A percentile compares a stretch with the other conserved stretches of the same genome.
These are phyloP conservation scores for Cochlearia excelsa DNA, from an alignment of 345 rosid genomes.

Conservation along the genomic window DNA sequence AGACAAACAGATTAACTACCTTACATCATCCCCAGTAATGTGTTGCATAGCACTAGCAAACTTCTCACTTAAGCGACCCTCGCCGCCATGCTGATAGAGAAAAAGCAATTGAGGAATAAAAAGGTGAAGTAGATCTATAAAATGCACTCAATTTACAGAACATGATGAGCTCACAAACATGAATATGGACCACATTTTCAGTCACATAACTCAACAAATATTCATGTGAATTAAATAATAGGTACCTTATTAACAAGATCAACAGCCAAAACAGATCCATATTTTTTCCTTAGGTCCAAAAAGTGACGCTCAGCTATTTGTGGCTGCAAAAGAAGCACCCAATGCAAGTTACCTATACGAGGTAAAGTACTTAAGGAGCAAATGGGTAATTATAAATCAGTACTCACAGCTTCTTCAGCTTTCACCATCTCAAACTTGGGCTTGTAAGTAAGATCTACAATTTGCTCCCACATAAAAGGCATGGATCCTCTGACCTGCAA, in stretches of 20 bases:
- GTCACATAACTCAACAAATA: neutral
- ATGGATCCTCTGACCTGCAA: slow-evolving; percentile 88
- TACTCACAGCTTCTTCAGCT: slow-evolving; percentile 90
- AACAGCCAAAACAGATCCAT: slow-evolving; percentile 70
- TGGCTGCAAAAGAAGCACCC: slow-evolving; percentile 45
- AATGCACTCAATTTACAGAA: neutral
- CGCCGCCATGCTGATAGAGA: slow-evolving; percentile 79
- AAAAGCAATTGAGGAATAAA: slow-evolving; percentile 18
- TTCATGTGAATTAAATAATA: slow-evolving; percentile 7
- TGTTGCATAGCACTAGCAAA: slow-evolving; percentile 64
- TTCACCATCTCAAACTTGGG: slow-evolving; percentile 87
- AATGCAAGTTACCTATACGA: slow-evolving; percentile 15
- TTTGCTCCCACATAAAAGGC: slow-evolving; percentile 93
- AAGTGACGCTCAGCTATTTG: slow-evolving; percentile 83
- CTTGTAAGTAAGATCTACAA: slow-evolving; percentile 90
- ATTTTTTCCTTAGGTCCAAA: slow-evolving; percentile 90
- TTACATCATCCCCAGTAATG: slow-evolving; percentile 64
- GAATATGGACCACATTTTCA: neutral
- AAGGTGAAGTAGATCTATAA: no score
- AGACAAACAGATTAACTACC: slow-evolving; percentile 48
- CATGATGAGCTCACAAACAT: neutral
- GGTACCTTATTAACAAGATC: slow-evolving; percentile 91
- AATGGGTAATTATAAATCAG: slow-evolving; percentile 10
- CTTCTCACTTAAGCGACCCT: slow-evolving; percentile 79
- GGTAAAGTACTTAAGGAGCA: slow-evolving; percentile 6